These are phyloP conservation scores for Piedraia hortae DNA, from an alignment of 2,329 filamentous ascomycete genomes.

Conservation along the genomic window DNA sequence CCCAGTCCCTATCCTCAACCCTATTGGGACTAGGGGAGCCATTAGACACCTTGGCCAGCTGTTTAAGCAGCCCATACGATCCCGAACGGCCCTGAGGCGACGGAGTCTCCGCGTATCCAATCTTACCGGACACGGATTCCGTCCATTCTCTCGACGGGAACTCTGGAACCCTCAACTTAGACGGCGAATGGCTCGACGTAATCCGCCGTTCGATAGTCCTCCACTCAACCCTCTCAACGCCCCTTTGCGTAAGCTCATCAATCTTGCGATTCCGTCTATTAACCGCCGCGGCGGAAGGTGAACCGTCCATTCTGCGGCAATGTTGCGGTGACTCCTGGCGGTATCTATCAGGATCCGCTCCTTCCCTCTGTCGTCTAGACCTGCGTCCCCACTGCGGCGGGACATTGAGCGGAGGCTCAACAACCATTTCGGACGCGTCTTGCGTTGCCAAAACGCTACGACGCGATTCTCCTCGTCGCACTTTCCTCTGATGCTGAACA, in stretches of 20 bases:
- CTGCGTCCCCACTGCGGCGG: slow-evolving; percentile 23
- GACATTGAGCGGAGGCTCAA: slow-evolving; percentile 18
- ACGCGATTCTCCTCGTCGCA: slow-evolving; percentile 14
- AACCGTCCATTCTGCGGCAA: slow-evolving; percentile 8
- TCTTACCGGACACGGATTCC: no score
- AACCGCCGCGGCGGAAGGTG: slow-evolving; percentile 19
- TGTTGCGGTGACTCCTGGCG: slow-evolving; percentile 10
- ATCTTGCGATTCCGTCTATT: slow-evolving; percentile 12
- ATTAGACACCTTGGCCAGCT: slow-evolving; percentile 19
- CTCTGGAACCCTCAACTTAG: no score
- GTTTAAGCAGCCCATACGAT: slow-evolving; percentile 19
- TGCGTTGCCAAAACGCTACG: slow-evolving; percentile 1
- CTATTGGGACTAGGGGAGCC: slow-evolving; percentile 20
- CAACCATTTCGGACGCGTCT: slow-evolving; percentile 10
- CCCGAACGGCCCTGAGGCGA: slow-evolving; percentile 12
- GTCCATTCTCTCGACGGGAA: no score
- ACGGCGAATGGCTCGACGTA: slow-evolving; percentile 5
- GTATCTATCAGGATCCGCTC: slow-evolving; percentile 18
- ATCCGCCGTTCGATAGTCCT: slow-evolving; percentile 3
- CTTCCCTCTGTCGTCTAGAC: slow-evolving; percentile 11
- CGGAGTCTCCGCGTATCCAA: no score
- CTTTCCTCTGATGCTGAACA: slow-evolving; percentile 18
- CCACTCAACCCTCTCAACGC: slow-evolving; percentile 15
- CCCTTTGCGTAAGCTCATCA: slow-evolving; percentile 17
- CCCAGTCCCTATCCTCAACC: no score